These are phyloP conservation scores for Auricularia heimuer DNA, from an alignment of 768 basidiomycete genomes.

Conservation along the genomic window DNA sequence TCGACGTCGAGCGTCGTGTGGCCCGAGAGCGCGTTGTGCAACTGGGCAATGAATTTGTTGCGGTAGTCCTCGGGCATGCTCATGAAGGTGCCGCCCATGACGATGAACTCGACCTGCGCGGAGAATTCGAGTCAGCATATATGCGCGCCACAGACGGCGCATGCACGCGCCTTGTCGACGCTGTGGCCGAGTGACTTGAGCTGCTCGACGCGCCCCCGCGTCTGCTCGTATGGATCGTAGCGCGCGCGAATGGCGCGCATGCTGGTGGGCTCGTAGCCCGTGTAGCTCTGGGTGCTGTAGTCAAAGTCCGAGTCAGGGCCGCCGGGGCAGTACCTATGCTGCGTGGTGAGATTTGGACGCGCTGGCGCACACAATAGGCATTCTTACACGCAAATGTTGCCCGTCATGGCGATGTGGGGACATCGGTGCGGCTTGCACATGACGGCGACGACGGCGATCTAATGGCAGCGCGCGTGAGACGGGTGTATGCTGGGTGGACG, in stretches of 20 bases:
- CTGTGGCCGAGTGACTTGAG: slow-evolving; percentile 91
- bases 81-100: slow-evolving; percentile 99
- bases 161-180: slow-evolving; percentile 68
- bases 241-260: slow-evolving; percentile 98
- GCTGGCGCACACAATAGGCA: too few relatives aligned
- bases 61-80: slow-evolving; percentile 98
- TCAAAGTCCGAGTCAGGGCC: slow-evolving; percentile 99
- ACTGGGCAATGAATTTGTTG: slow-evolving; percentile 83
- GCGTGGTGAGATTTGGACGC: too few relatives aligned
- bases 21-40: slow-evolving; percentile 94
- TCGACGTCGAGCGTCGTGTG: slow-evolving; percentile 90
- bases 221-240: slow-evolving; percentile 96
- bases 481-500: not conserved
- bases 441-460: slow-evolving; percentile 99
- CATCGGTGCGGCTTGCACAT: slow-evolving; percentile 99
- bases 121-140: not conserved
- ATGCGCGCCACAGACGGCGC: not conserved
- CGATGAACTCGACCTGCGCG: slow-evolving; percentile 71
- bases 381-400: slow-evolving; percentile 85
- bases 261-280: slow-evolving; percentile 92
- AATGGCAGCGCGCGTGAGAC: not conserved
- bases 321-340: slow-evolving; percentile 72
- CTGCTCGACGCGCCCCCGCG: slow-evolving; percentile 89
- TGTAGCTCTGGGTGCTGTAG: slow-evolving; percentile 95
- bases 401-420: slow-evolving; percentile 99